A percentile compares a stretch with the other conserved stretches of the same genome.
Conservation (phyloP, 176 grass and related monocot genomes). For the Zizania latifolia region DNA sequence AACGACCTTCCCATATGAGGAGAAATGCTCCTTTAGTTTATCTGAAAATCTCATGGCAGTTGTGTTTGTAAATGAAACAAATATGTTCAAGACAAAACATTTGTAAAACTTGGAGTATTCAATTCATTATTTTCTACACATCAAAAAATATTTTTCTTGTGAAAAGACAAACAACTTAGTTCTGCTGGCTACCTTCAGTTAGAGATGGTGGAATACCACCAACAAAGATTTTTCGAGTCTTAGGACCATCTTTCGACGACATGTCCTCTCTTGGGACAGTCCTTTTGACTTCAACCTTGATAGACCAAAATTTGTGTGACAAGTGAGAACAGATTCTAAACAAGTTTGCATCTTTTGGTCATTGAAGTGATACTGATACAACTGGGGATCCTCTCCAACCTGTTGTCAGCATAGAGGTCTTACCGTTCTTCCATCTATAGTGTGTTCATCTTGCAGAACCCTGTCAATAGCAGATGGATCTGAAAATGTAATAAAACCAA, state of each 20-base stretch:
- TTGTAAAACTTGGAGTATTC: not conserved
- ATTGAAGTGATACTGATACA: not conserved
- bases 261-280: slow-evolving; percentile 87
- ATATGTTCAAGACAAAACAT: not conserved
- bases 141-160: not conserved
- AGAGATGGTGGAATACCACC: slow-evolving; percentile 82
- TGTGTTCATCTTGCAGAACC: slow-evolving; percentile 88
- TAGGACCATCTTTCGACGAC: slow-evolving; percentile 69
- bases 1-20: slow-evolving; percentile 57
- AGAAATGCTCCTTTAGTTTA: slow-evolving; percentile 87
- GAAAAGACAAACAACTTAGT: not conserved
- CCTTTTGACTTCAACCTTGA: slow-evolving; percentile 98
- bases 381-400: not conserved
- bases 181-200: slow-evolving; percentile 64
- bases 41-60: slow-evolving; percentile 34
- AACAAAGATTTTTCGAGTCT: slow-evolving; percentile 92
- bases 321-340: slow-evolving; percentile 22
- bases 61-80: not conserved
- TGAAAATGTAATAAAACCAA: slow-evolving; percentile 97
- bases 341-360: slow-evolving; percentile 6
- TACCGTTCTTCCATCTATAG: slow-evolving; percentile 82
- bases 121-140: not conserved
- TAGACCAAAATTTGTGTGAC: not conserved
- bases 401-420: slow-evolving; percentile 1
- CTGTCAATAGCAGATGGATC: slow-evolving; percentile 84